These are phyloP conservation scores for Cruciata laevipes DNA, from an alignment of 257 asterid species.

Conservation along the genomic window DNA sequence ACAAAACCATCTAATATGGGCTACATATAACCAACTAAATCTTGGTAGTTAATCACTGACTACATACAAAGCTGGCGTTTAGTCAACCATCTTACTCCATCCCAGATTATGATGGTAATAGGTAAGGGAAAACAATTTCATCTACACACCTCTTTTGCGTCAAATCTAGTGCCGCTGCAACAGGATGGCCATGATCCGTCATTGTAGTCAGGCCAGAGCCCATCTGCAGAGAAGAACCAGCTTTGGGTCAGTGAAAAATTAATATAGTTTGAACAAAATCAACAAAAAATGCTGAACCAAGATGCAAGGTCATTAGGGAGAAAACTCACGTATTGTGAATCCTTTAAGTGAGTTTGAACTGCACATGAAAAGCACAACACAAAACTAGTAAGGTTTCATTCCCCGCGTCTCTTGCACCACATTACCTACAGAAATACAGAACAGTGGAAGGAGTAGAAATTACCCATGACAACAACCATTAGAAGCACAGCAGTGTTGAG, in stretches of 20 bases:
- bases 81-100: not conserved
- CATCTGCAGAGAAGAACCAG: conserved; percentile 48
- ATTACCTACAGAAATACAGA: not conserved
- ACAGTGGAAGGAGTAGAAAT: conserved; percentile 3
- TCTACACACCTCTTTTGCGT: conserved; percentile 46
- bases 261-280: not conserved
- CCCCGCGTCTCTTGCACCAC: not conserved
- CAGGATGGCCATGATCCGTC: conserved; percentile 96
- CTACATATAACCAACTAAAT: not conserved
- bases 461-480: conserved; percentile 87
- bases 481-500: conserved; percentile 54
- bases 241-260: not conserved
- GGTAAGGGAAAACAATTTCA: not conserved
- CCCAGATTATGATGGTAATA: not conserved
- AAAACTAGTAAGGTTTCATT: not conserved
- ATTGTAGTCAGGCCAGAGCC: conserved; percentile 89
- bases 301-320: not conserved
- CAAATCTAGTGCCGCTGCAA: conserved; percentile 52
- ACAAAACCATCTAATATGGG: not conserved
- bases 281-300: not conserved
- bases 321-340: conserved; percentile 81
- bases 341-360: conserved; percentile 53
- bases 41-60: not conserved
- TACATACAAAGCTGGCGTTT: not conserved
- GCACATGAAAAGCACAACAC: conserved; percentile 20